Conservation (phyloP, 495 filamentous ascomycete species). For the Lasiosphaeria ovina region DNA sequence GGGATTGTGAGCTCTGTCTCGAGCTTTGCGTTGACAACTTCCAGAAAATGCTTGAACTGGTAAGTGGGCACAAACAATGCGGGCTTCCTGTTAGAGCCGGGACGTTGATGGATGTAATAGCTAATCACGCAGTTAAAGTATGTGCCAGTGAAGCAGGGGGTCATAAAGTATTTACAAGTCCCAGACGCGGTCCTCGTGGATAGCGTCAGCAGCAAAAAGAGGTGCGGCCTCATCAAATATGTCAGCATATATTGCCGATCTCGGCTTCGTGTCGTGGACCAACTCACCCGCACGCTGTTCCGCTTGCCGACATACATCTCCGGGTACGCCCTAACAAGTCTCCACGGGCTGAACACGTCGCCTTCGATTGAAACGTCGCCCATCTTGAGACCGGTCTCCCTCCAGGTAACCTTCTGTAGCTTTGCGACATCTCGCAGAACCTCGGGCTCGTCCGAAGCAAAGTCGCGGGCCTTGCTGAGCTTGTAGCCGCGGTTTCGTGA, state of each 20-base stretch:
- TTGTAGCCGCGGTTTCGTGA: constrained; percentile 11
- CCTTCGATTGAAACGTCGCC: constrained; percentile 28
- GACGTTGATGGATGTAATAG: constrained; percentile 63
- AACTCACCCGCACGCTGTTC: constrained; percentile 42
- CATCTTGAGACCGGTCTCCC: constrained; percentile 19
- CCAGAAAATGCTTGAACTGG: constrained; percentile 60
- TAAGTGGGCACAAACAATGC: constrained; percentile 61
- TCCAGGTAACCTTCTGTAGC: constrained; percentile 22
- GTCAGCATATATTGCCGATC: constrained; percentile 3
- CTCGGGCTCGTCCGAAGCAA: constrained; percentile 14
- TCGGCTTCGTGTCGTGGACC: neutral
- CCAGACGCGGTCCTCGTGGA: constrained; percentile 55
- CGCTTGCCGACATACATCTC: constrained; percentile 54
- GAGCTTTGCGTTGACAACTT: constrained; percentile 56
- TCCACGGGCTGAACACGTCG: constrained; percentile 58
- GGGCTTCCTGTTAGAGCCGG: constrained; percentile 41
- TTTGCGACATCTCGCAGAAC: constrained; percentile 3
- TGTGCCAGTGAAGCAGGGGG: neutral
- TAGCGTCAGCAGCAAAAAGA: constrained; percentile 58
- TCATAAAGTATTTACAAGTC: constrained; percentile 61
- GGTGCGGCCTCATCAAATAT: constrained; percentile 46
- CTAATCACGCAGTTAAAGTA: constrained; percentile 36
- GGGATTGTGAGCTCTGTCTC: constrained; percentile 51
- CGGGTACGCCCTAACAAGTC: constrained; percentile 57
- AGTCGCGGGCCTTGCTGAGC: constrained; percentile 22